phyloP scores from a whole-genome alignment of 495 filamentous ascomycete genomes.

The Penicillium steckii region DNA sequence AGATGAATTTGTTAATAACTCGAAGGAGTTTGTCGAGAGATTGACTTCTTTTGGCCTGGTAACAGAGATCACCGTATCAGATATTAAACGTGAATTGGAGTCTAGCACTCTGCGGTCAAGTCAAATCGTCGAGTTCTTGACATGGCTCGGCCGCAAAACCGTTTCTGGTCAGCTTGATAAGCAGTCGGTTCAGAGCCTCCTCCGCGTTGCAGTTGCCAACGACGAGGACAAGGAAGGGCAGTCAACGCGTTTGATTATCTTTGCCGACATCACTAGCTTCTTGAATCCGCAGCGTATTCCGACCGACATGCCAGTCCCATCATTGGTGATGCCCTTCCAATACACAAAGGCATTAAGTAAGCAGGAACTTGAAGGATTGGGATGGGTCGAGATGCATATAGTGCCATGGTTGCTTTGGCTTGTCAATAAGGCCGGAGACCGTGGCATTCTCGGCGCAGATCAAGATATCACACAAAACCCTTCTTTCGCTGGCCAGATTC shows the following conservation, averaged over 20 bases:
- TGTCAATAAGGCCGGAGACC: conserved; percentile 57
- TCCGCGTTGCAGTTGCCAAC: conserved; percentile 79
- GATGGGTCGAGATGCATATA: conserved; percentile 79
- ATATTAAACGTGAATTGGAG: conserved; percentile 79
- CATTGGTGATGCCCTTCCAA: conserved; percentile 75
- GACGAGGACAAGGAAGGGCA: conserved; percentile 60
- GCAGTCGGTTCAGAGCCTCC: conserved; percentile 58
- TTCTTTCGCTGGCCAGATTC: conserved; percentile 74
- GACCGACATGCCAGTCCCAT: conserved; percentile 79
- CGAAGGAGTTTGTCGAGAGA: conserved; percentile 69
- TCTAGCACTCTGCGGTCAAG: conserved; percentile 68
- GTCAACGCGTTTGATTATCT: conserved; percentile 65
- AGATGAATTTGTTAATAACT: conserved; percentile 62
- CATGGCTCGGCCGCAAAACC: conserved; percentile 73
- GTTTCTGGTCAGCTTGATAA: conserved; percentile 64
- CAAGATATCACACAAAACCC: conserved; percentile 67
- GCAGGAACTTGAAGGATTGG: conserved; percentile 69
- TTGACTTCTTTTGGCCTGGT: conserved; percentile 78
- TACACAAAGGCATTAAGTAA: conserved; percentile 64
- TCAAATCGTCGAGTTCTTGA: conserved; percentile 77
- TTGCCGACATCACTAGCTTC: conserved; percentile 72
- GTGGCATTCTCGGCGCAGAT: conserved; percentile 41
- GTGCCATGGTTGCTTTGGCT: conserved; percentile 82
- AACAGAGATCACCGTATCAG: conserved; percentile 77
- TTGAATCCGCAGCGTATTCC: conserved; percentile 73